Percentiles rank a stretch among this genome's conserved stretches.
Evolutionary conservation across 768 basidiomycete species (phyloP).

Genomic region (Termitomyces sp.): DNA sequence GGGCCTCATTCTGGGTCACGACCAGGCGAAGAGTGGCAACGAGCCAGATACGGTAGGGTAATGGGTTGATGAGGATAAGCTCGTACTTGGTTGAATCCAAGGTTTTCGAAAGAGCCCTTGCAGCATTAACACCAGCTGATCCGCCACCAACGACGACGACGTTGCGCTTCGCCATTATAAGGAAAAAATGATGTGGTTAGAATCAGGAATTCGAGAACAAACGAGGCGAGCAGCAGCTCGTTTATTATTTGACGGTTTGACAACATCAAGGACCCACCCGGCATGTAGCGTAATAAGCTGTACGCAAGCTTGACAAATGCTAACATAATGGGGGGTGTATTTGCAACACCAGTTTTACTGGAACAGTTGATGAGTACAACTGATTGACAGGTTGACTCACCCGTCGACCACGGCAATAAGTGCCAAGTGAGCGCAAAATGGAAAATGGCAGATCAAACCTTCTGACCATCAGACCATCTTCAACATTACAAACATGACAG

Average conservation of each 20-base stretch:
- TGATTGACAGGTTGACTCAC: too few relatives aligned
- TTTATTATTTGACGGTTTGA: not conserved
- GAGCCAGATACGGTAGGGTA: conserved; percentile 45
- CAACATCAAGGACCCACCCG: not conserved
- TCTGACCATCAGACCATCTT: too few relatives aligned
- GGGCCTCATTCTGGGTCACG: conserved; percentile 36
- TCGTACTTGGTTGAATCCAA: conserved; percentile 45
- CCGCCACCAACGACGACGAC: conserved; percentile 52
- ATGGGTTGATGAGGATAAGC: conserved; percentile 50
- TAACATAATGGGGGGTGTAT: too few relatives aligned
- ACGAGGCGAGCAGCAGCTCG: not conserved
- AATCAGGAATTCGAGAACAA: not conserved
- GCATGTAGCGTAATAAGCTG: not conserved
- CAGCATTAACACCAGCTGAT: conserved; percentile 44
- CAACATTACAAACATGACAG: too few relatives aligned
- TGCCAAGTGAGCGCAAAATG: too few relatives aligned
- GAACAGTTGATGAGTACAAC: too few relatives aligned
- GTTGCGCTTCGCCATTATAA: conserved; percentile 16
- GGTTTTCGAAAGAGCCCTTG: conserved; percentile 40
- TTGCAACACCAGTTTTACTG: too few relatives aligned
- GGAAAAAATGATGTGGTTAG: not conserved
- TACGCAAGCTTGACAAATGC: not conserved
- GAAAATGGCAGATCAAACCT: too few relatives aligned
- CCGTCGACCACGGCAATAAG: too few relatives aligned
- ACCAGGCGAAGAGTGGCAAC: conserved; percentile 49